Base-by-base conservation (phyloP, 257 asterid genomes). In the Salvia miltiorrhiza region DNA sequence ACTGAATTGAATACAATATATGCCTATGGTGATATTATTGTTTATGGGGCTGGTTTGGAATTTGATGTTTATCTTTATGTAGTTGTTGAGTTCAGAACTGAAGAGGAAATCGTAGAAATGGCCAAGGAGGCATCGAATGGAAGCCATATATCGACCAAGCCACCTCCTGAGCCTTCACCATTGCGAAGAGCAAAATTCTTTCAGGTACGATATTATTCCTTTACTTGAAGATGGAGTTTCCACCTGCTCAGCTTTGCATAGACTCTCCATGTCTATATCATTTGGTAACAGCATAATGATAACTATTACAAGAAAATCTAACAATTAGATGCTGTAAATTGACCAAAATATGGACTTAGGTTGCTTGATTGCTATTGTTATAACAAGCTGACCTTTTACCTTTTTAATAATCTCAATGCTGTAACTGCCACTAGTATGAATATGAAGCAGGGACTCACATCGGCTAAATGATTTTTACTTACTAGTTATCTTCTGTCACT, bases 161-260 rank as follows among this genome's bases (percentile, higher is more conserved):
- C 92, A 28, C 97, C 98, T 14, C 98, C 98, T 0, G 96, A 88
- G 85, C 98, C 98, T 40, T 93, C 98, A 35, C 98, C 98, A 0
- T 72, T 93, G 85, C 77, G 98, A 47, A 90, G 77, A 73, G 97
- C 96, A 10, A 93, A 93, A 45, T 90, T 93, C 78, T 90, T 87
- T 73, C 83, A 93, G 95, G 97, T 93, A 73, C 5, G 28, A 30
- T 11, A 30, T 23, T 14, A 17, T 26, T 17, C 0, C 7, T 4
- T 5, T 30, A 19, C 44, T 30, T 2, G 41, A 56, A 28, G 43
- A 56, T 28, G 7, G 14, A 14, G 63, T 30, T 30, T 30, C 43
- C 13, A 8, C 20, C 7, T 55, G 40, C 63, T 26, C 16, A 16
- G 9, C 1, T 32, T 47, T 32, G 64, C 64, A 32, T 26, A 20